phyloP scores from a whole-genome alignment of 2,329 filamentous ascomycete genomes.

The Pseudogymnoascus sp. region DNA sequence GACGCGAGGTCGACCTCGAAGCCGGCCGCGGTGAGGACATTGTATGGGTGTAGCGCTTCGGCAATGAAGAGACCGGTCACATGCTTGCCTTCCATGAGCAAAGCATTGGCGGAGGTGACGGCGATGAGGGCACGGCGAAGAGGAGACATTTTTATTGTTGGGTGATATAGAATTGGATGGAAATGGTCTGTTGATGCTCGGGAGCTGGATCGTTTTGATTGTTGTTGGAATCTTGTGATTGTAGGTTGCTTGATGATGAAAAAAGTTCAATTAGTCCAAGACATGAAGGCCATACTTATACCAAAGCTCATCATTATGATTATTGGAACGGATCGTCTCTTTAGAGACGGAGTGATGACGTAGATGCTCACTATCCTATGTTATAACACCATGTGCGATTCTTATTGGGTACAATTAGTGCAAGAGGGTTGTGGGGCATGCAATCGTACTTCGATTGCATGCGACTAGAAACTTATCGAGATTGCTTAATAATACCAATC shows the following conservation, averaged over 20 bases:
- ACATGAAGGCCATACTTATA: not conserved
- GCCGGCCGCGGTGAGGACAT: conserved; percentile 37
- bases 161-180: not conserved
- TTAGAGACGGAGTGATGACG: not conserved
- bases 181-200: not conserved
- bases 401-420: not conserved
- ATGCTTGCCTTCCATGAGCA: conserved; percentile 34
- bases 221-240: not conserved
- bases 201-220: not conserved
- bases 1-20: conserved; percentile 42
- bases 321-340: not conserved
- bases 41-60: conserved; percentile 42
- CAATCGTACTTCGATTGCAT: not conserved
- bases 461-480: not conserved
- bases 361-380: not conserved
- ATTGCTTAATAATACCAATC: not conserved
- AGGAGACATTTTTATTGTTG: conserved; percentile 31
- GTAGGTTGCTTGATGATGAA: not conserved
- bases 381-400: not conserved
- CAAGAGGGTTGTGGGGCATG: not conserved
- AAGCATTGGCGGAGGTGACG: conserved; percentile 36
- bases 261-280: not conserved
- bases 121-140: conserved; percentile 36
- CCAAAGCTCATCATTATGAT: not conserved
- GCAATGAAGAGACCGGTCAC: conserved; percentile 39